Base-by-base conservation (phyloP, 495 filamentous ascomycete species). In the Penicillium mononematosum region DNA sequence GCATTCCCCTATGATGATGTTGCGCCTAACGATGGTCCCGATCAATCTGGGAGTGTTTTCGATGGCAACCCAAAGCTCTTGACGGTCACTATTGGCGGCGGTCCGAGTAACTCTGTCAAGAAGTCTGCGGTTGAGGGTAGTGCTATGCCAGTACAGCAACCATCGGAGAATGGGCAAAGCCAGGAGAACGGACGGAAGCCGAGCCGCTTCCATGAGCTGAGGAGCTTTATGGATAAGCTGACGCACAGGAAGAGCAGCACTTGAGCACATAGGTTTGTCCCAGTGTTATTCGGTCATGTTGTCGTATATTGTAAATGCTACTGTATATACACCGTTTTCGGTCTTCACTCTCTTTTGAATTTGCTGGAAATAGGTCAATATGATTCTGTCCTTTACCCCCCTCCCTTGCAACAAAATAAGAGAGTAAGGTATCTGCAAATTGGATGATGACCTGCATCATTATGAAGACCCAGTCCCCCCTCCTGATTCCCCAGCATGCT, bases 1-100 rank as follows among this genome's bases (percentile, higher is more conserved):
- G 85, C 87, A 2, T 91, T 91, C 62, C 87, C 88, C 0, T 92
- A 90, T 64, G 88, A 92, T 64, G 88, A 92, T 69, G 88, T 91
- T 4, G 77, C 78, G 20, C 79, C 85, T 1, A 69, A 70, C 17
- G 80, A 77, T 50, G 81, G 76, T 0, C 59, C 67, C 14, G 85
- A 90, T 69, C 84, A 86, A 59, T 82, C 81, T 31, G 88, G 88
- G 3, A 81, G 78, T 46, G 81, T 90, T n/a, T 80, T 66, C 53
- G 83, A 83, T 65, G 65, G 67, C 4, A 80, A 70, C 46, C 88
- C 88, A 3, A 54, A 67, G 53, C 59, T 84, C 41, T 78, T 88
- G 53, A 83, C 81, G 0, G 78, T 91, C 12, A 77, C 81, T 22
- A 72, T 91, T 32, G 87, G 88, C 11, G 88, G 88, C 14, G 32